Conservation (phyloP, 2,329 filamentous ascomycete genomes). For the Sporothrix curviconia region DNA sequence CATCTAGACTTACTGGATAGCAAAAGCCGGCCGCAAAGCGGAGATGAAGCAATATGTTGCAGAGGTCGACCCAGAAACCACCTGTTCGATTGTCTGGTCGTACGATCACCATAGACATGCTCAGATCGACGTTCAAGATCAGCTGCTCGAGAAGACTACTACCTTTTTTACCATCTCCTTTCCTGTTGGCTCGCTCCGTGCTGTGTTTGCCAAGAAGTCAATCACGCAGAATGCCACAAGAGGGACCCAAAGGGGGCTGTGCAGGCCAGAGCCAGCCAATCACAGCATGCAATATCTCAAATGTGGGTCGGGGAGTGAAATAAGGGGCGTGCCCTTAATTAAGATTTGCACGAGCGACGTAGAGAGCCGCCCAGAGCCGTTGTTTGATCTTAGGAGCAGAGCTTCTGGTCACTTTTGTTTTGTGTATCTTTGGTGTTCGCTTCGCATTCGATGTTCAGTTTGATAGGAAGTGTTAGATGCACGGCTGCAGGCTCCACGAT, state of each 20-base stretch:
- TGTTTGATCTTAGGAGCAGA: too few species aligned
- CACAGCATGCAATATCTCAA: background rate
- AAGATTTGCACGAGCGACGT: background rate
- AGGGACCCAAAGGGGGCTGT: slow-evolving; percentile 14
- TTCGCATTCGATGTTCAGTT: too few species aligned
- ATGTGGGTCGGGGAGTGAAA: slow-evolving; percentile 3
- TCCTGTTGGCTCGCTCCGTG: background rate
- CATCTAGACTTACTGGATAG: background rate
- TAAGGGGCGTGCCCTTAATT: slow-evolving; percentile 3
- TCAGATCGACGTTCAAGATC: too few species aligned
- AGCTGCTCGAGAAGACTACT: background rate
- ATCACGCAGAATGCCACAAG: slow-evolving; percentile 14
- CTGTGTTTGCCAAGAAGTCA: slow-evolving; percentile 9
- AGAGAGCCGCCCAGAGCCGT: too few species aligned
- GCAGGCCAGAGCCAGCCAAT: slow-evolving; percentile 13
- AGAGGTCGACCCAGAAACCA: too few species aligned
- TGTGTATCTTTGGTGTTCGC: too few species aligned
- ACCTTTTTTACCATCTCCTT: background rate
- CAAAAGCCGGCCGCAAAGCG: background rate
- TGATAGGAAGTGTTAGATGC: too few species aligned
- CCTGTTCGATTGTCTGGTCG: too few species aligned
- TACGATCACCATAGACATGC: background rate
- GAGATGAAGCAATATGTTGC: too few species aligned
- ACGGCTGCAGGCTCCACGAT: too few species aligned
- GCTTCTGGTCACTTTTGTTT: too few species aligned